Evolutionary conservation across 805 yeast genomes (phyloP), one percentile per base, ranked within the genome.

Genomic region (Isabelozyma pseudorhagii): DNA sequence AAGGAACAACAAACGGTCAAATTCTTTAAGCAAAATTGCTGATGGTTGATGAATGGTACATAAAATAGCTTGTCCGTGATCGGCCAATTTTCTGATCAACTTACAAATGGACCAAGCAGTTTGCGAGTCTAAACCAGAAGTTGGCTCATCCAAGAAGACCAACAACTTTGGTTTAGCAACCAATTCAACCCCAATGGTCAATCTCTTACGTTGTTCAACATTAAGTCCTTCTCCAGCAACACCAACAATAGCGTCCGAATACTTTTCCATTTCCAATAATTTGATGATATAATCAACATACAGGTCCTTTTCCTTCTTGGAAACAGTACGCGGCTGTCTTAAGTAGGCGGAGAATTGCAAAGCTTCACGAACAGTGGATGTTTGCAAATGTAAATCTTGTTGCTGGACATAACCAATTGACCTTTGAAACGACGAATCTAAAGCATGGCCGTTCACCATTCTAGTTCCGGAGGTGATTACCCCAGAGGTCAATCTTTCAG

Each of bases 31-130:
- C 60, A 87, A 70, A 50, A 84, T 76, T 45, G 93, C 89, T 8
- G 93, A 86, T 57, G 94, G 93, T 67, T 87, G 93, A 67, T 86
- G 92, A 54, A 87, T 86, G n/a, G 93, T 86, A 40, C 71, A 67
- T 52, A 67, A 57, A 47, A 67, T 65, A 15, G 71, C 67, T 50
- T 66, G 71, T 11, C 71, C 71, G 47, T 63, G 66, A 55, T 66
- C 64, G 40, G 68, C 64, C 47, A 67, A 61, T 52, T 67, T 65
- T 51, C 70, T 58, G 52, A 67, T 63, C 55, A 67, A 65, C 46
- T 61, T 58, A 54, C 69, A 66, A 41, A 67, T 64, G 8, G 69
- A 61, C 71, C 71, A 67, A n/a, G 71, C 71, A 48, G 71, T 64
- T 56, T 67, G 70, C 11, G 71, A 67, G 48, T 67, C 71, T 53